Evolutionary conservation across 2,329 filamentous ascomycete species (phyloP).

Genomic region (Chaetomium olivaceum): DNA sequence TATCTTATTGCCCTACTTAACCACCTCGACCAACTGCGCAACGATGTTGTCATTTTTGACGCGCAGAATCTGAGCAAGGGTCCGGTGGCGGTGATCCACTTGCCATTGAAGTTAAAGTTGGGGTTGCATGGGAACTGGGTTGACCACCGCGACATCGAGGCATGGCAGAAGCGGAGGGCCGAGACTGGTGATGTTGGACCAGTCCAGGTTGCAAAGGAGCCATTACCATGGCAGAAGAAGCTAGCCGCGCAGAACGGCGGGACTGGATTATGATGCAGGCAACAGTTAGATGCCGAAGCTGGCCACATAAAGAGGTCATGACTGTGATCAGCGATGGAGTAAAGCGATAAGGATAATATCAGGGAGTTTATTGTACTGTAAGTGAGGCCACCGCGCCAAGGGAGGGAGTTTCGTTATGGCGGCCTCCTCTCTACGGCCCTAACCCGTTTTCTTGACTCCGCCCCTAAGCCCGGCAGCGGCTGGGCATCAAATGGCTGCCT

Average conservation of each 20-base stretch:
- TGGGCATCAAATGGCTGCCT: constrained; percentile 6
- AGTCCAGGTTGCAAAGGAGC: constrained; percentile 26
- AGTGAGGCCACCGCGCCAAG: not conserved
- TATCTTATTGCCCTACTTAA: constrained; percentile 51
- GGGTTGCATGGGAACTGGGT: constrained; percentile 49
- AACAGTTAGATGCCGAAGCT: no score
- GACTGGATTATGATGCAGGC: not conserved
- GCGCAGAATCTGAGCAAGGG: constrained; percentile 43
- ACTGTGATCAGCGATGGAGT: no score
- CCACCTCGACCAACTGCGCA: constrained; percentile 47
- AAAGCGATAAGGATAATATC: no score
- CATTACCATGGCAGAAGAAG: constrained; percentile 32
- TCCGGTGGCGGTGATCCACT: constrained; percentile 43
- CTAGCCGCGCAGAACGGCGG: not conserved
- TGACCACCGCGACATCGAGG: constrained; percentile 45
- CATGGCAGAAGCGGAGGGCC: constrained; percentile 42
- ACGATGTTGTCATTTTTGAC: constrained; percentile 48
- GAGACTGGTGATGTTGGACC: constrained; percentile 41
- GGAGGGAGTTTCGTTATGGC: not conserved
- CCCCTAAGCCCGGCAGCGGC: not conserved
- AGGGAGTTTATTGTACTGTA: not conserved
- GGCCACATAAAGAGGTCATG: no score
- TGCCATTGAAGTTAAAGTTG: constrained; percentile 45
- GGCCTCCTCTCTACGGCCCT: not conserved
- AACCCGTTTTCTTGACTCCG: not conserved